Percentiles rank a stretch among this genome's conserved stretches.
Conservation (phyloP, 2,329 filamentous ascomycete species). For the Sporothrix curviconia region DNA sequence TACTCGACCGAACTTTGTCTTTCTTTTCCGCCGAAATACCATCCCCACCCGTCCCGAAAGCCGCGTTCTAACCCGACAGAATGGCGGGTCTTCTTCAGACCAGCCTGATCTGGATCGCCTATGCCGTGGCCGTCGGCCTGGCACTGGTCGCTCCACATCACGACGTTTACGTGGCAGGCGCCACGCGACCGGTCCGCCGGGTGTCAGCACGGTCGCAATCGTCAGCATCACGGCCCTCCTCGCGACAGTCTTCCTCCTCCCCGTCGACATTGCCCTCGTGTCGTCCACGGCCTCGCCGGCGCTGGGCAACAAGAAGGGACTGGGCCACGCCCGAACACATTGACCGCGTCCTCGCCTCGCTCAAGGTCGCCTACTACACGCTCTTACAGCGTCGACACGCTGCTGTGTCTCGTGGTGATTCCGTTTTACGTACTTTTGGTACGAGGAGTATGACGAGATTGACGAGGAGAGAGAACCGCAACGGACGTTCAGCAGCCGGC, state of each 20-base stretch:
- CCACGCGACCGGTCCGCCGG: slow-evolving; percentile 76
- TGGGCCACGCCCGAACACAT: slow-evolving; percentile 86
- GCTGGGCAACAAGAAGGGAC: slow-evolving; percentile 77
- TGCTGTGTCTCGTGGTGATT: slow-evolving; percentile 82
- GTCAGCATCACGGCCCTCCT: slow-evolving; percentile 80
- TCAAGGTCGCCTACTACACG: slow-evolving; percentile 86
- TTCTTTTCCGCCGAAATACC: background rate
- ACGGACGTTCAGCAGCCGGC: slow-evolving; percentile 52
- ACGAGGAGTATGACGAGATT: slow-evolving; percentile 93
- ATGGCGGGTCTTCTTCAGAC: slow-evolving; percentile 63
- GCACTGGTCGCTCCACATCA: slow-evolving; percentile 74
- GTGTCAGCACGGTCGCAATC: slow-evolving; percentile 78
- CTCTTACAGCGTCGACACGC: slow-evolving; percentile 86
- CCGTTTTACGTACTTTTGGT: slow-evolving; percentile 98
- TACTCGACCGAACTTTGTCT: background rate
- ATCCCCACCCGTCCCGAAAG: background rate
- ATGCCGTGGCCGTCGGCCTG: slow-evolving; percentile 72
- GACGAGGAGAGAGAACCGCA: slow-evolving; percentile 72
- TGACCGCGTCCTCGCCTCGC: slow-evolving; percentile 67
- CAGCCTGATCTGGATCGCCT: slow-evolving; percentile 90
- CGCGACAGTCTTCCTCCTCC: slow-evolving; percentile 84
- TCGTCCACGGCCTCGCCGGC: slow-evolving; percentile 75
- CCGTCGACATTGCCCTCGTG: slow-evolving; percentile 90
- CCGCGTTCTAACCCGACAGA: background rate
- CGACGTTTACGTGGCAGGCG: slow-evolving; percentile 86